These are phyloP conservation scores for Hyphopichia khmerensis DNA, from an alignment of 1,139 yeast species.

Conservation along the genomic window DNA sequence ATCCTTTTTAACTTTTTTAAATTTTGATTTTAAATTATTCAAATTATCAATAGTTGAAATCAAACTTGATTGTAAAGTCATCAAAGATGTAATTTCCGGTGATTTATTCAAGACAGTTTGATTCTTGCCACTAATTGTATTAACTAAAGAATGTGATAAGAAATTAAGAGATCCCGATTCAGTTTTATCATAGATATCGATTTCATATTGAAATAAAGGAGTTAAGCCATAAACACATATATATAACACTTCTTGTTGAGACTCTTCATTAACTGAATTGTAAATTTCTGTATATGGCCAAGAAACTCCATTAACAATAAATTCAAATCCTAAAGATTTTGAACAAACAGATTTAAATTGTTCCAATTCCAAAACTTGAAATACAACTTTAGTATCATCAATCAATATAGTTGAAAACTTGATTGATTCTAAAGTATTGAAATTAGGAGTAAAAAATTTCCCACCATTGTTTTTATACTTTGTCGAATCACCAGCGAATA, in stretches of 20 bases:
- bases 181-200: conserved; percentile 50
- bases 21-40: conserved; percentile 45
- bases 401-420: conserved; percentile 27
- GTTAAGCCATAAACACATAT: conserved; percentile 60
- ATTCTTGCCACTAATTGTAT: conserved; percentile 34
- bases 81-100: conserved; percentile 47
- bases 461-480: conserved; percentile 21
- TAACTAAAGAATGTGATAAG: conserved; percentile 22
- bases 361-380: conserved; percentile 37
- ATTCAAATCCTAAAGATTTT: conserved; percentile 31
- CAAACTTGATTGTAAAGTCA: conserved; percentile 63
- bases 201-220: conserved; percentile 66
- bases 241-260: conserved; percentile 40
- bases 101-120: conserved; percentile 34
- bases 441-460: conserved; percentile 9
- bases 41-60: conserved; percentile 59
- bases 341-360: conserved; percentile 8
- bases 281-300: conserved; percentile 54
- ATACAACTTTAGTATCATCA: conserved; percentile 39
- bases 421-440: conserved; percentile 5
- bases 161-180: conserved; percentile 9
- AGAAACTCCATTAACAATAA: conserved; percentile 57
- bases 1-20: conserved; percentile 63
- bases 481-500: conserved; percentile 55
- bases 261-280: conserved; percentile 31